Base-by-base conservation (phyloP, 192 early-diverging fungal species). In the Coemansia sp. region DNA sequence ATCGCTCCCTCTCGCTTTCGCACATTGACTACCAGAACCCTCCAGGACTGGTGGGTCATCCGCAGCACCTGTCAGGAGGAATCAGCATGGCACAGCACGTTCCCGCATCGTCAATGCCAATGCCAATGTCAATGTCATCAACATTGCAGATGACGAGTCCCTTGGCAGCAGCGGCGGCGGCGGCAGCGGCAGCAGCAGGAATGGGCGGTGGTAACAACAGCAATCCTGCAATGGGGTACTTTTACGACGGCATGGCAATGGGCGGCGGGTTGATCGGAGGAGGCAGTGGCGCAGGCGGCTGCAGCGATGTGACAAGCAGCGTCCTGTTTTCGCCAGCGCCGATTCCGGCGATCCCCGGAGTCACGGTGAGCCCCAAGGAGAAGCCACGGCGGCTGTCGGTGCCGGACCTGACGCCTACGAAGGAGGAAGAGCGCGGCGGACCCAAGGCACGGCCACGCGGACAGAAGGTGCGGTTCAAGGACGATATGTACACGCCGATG, bases 401-500 rank as follows among this genome's bases (percentile, higher is more conserved):
- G 11, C 76, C 82, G 0, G 65, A 74, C n/a, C 43, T 82, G 19
- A 39, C 72, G 3, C 67, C 71, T 4, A 59, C 69, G 8, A 73
- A 59, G 15, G 79, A 76, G 3, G 84, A 76, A 18, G 75, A 76
- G 6, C 41, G 58, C 22, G 41, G 61, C 7, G 61, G 60, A 8
- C 49, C 63, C 8, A 76, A 78, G 19, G 68, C 74, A 54, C 41
- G 74, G 64, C 89, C 90, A 4, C 83, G 91, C 40, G 82, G 85
- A n/a, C 93, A 94, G 61, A 90, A 90, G 62, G 73, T 91, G 42
- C 81, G 89, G 5, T 92, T 88, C 73, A 63, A 67, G 12, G 88
- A 87, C 22, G 93, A 94, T 60, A 73, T 89, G 57, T 94, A 94
- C 69, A 94, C 93, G 15, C 93, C 93, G 8, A 85, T 87, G 66